Percentiles rank a stretch among this genome's conserved stretches.
phyloP scores from a whole-genome alignment of 169 alveolate genomes.

The Eimeria acervulina region DNA sequence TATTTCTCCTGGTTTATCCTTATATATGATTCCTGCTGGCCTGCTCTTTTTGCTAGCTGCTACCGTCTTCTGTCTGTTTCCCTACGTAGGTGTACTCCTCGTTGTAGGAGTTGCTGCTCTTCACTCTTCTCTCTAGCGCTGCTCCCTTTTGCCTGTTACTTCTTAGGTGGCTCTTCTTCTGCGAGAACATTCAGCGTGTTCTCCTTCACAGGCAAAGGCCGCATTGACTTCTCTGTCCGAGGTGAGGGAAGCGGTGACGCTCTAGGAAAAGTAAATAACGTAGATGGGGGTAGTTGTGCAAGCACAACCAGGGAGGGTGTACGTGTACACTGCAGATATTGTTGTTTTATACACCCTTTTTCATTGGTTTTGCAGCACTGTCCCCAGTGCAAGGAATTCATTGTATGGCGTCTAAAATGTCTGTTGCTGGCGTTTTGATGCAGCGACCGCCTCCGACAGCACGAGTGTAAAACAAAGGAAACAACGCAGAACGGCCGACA shows the following conservation, averaged over 20 bases:
- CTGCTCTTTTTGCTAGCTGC: too few species aligned
- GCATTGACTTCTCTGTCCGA: background rate
- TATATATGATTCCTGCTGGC: too few species aligned
- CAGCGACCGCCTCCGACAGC: background rate
- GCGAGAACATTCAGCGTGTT: slow-evolving; percentile 5
- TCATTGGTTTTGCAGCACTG: background rate
- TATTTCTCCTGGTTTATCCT: too few species aligned
- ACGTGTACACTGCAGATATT: background rate
- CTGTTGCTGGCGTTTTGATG: background rate
- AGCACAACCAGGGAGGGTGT: background rate
- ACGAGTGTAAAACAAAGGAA: background rate
- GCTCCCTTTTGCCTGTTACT: background rate
- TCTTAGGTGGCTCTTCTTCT: background rate
- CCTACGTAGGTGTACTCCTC: too few species aligned
- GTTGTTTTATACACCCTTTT: too few species aligned
- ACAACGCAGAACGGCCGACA: background rate
- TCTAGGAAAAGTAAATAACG: too few species aligned
- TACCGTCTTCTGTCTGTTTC: too few species aligned
- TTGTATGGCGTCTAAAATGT: background rate
- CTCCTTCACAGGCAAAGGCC: slow-evolving; percentile 10
- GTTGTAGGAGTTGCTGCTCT: background rate
- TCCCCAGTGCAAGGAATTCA: background rate
- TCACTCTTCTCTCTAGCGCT: background rate
- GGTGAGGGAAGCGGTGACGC: background rate
- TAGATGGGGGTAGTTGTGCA: background rate